phyloP scores from a whole-genome alignment of 2,329 filamentous ascomycete genomes.

The Cladosporium halotolerans region DNA sequence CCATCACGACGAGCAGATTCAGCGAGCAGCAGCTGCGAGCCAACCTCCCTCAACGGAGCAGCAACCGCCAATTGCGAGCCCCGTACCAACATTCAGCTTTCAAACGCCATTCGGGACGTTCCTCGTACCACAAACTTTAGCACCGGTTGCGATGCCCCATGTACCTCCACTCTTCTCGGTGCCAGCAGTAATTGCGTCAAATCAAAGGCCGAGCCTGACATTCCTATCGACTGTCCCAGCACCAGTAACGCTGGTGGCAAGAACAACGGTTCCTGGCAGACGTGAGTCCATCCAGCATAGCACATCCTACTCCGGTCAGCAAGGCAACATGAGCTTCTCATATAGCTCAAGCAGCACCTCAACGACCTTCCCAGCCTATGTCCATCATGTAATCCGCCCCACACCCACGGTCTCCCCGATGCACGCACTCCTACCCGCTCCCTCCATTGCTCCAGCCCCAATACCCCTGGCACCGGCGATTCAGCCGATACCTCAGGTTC shows the following conservation, averaged over 20 bases:
- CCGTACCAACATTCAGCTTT: neutral
- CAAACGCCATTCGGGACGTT: neutral
- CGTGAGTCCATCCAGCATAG: slow-evolving; percentile 4
- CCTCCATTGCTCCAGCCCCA: neutral
- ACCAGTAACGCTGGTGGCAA: neutral
- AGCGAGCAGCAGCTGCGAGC: neutral
- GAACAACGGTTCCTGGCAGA: slow-evolving; percentile 10
- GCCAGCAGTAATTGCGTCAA: neutral
- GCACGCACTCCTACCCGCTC: neutral
- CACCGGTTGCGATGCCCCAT: neutral
- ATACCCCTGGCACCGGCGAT: neutral
- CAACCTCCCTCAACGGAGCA: neutral
- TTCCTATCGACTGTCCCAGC: neutral
- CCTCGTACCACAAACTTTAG: neutral
- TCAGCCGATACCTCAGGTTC: neutral
- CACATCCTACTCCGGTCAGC: slow-evolving; percentile 6
- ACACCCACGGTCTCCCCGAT: neutral
- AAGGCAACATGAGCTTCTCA: slow-evolving; percentile 2
- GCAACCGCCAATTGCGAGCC: neutral
- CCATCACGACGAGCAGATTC: neutral
- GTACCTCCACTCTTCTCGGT: neutral
- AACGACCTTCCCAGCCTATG: neutral
- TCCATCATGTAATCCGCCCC: neutral
- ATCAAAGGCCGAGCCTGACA: neutral
- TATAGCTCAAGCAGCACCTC: slow-evolving; percentile 11